Percentiles rank a stretch among this genome's conserved stretches.
Conservation (phyloP, 768 basidiomycete genomes). For the Suillus decipiens region DNA sequence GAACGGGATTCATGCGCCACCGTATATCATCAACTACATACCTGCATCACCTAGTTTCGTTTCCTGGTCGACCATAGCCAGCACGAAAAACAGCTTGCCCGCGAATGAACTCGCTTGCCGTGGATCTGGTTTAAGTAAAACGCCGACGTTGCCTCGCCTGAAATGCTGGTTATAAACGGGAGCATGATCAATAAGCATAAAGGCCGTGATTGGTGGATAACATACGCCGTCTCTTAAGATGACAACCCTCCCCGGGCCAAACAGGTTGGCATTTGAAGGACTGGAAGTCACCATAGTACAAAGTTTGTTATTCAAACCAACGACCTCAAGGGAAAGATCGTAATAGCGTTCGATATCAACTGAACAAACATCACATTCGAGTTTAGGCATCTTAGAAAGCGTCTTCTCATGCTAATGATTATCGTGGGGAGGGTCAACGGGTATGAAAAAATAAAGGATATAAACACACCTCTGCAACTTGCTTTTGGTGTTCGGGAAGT, state of each 20-base stretch:
- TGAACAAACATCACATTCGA: conserved; percentile 69
- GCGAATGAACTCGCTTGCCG: conserved; percentile 46
- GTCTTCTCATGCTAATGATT: conserved; percentile 65
- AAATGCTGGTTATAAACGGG: conserved; percentile 60
- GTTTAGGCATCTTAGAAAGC: conserved; percentile 59
- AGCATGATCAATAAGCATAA: not conserved
- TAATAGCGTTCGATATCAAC: conserved; percentile 78
- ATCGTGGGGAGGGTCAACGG: conserved; percentile 4
- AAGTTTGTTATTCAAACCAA: conserved; percentile 62
- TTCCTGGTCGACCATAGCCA: conserved; percentile 68
- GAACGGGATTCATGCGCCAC: conserved; percentile 1
- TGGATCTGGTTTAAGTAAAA: conserved; percentile 68
- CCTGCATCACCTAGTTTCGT: conserved; percentile 60
- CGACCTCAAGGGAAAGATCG: conserved; percentile 63
- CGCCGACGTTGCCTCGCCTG: conserved; percentile 62
- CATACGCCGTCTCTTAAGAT: conserved; percentile 81
- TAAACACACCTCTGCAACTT: conserved; percentile 71
- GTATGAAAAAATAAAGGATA: not conserved
- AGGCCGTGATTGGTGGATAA: not conserved
- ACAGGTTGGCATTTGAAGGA: conserved; percentile 65
- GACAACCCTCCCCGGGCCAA: conserved; percentile 78
- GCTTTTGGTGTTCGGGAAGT: conserved; percentile 90
- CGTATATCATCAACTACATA: conserved; percentile 25
- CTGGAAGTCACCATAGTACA: conserved; percentile 59
- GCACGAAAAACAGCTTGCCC: conserved; percentile 62